phyloP scores from a whole-genome alignment of 1,139 yeast species.

The Saccharomyces hybrid region DNA sequence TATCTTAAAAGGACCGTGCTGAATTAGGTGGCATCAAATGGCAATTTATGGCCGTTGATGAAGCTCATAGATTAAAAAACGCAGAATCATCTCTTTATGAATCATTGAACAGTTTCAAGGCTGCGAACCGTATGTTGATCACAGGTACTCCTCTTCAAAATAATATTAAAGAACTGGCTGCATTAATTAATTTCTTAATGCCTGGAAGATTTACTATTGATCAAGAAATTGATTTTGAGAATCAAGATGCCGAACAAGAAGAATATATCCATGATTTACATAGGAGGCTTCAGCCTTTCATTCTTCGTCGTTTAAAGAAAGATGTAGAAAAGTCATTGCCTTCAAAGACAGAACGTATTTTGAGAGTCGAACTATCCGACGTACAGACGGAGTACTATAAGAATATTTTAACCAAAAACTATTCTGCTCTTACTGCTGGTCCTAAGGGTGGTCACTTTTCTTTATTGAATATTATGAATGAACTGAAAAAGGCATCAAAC shows the following conservation, averaged over 20 bases:
- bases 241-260: constrained; percentile 81
- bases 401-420: constrained; percentile 85
- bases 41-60: constrained; percentile 97
- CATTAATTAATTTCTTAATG: constrained; percentile 89
- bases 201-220: constrained; percentile 88
- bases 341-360: constrained; percentile 85
- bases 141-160: constrained; percentile 98
- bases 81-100: constrained; percentile 80
- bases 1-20: constrained; percentile 78
- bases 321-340: constrained; percentile 97
- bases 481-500: constrained; percentile 90
- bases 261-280: constrained; percentile 80
- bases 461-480: constrained; percentile 85
- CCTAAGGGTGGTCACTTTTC: constrained; percentile 75
- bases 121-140: constrained; percentile 75
- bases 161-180: constrained; percentile 90
- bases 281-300: constrained; percentile 77
- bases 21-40: constrained; percentile 80
- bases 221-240: constrained; percentile 80
- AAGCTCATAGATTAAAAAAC: constrained; percentile 93
- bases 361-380: constrained; percentile 91
- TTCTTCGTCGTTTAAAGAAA: constrained; percentile 84
- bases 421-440: constrained; percentile 84
- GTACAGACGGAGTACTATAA: constrained; percentile 92
- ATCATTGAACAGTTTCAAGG: constrained; percentile 63